Base-by-base conservation (phyloP, 345 rosid species). In the Citrus reticulata region DNA sequence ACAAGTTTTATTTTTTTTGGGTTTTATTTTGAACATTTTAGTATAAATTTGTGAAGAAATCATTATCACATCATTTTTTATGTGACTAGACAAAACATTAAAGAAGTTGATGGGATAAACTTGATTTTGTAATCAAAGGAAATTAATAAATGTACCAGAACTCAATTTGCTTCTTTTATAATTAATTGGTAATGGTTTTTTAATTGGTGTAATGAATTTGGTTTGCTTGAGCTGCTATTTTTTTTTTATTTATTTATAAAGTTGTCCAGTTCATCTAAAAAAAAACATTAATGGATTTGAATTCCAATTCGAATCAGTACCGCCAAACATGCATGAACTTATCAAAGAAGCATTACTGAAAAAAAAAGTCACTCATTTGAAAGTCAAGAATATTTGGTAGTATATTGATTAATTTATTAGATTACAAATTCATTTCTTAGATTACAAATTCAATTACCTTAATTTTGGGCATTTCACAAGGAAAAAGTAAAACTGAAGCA, bases 371-470 rank as follows among this genome's bases (percentile, higher is more conserved):
- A 2, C 16, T 42, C 51, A 1, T 42, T 42, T 42, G 51, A 42
- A 13, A 46, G 51, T 46, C 51, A 13, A 13, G 51, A 11, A 0
- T 10, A 10, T 42, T 42, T 42, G 49, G 4, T 2, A 46, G 16
- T 46, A 46, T 46, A 46, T 54, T 54, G 58, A 54, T 54, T 54
- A 17, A 17, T 49, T 54, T 55, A 20, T 71, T 71, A 13, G 24
- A 51, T 71, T 71, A 60, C 62, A 71, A 54, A 51, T 51, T 51
- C 74, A 54, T 49, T 71, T 55, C 22, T 71, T 71, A 13, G 24
- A 51, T 71, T 71, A 60, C 62, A 71, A 54, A 51, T 51, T 51
- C 74, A 29, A 30, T 51, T 19, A 29, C 10, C 62, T 1, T 51
- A 40, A 40, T 40, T 4, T 29, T 13, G 32, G 27, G 1, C 7